phyloP scores from a whole-genome alignment of 169 alveolate species.

The Cyclospora cayetanensis region DNA sequence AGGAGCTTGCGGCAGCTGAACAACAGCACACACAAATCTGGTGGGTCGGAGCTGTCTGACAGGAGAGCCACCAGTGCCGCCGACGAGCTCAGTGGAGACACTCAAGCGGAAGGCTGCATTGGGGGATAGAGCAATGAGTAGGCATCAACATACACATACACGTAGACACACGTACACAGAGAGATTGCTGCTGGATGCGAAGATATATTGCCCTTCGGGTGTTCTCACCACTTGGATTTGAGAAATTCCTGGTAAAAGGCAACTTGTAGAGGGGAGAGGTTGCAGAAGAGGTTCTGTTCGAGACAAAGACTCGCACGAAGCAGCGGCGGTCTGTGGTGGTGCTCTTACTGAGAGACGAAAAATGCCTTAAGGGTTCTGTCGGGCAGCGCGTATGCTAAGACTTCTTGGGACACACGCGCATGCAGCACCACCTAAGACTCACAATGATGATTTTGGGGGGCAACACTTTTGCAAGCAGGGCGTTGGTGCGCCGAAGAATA shows the following conservation, averaged over 20 bases:
- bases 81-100: too few relatives aligned
- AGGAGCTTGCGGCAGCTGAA: slow-evolving; percentile 81
- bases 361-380: too few relatives aligned
- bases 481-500: slow-evolving; percentile 90
- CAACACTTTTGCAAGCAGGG: slow-evolving; percentile 88
- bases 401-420: too few relatives aligned
- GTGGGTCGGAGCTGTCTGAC: slow-evolving; percentile 66
- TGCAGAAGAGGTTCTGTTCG: slow-evolving; percentile 84
- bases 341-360: too few relatives aligned
- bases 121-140: too few relatives aligned
- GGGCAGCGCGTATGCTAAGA: too few relatives aligned
- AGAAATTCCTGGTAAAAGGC: slow-evolving; percentile 82
- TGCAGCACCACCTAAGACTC: neutral
- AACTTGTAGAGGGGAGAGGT: slow-evolving; percentile 86
- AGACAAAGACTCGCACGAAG: neutral
- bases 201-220: neutral
- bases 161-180: neutral
- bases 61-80: too few relatives aligned
- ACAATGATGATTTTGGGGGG: slow-evolving; percentile 89
- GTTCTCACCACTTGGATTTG: slow-evolving; percentile 67
- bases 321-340: too few relatives aligned
- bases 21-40: slow-evolving; percentile 38
- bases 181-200: neutral
- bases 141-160: too few relatives aligned
- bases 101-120: too few relatives aligned